A percentile compares a stretch with the other conserved stretches of the same genome.
Evolutionary conservation across 1,139 yeast genomes (phyloP).

Genomic region (Saccharomyces hybrid): DNA sequence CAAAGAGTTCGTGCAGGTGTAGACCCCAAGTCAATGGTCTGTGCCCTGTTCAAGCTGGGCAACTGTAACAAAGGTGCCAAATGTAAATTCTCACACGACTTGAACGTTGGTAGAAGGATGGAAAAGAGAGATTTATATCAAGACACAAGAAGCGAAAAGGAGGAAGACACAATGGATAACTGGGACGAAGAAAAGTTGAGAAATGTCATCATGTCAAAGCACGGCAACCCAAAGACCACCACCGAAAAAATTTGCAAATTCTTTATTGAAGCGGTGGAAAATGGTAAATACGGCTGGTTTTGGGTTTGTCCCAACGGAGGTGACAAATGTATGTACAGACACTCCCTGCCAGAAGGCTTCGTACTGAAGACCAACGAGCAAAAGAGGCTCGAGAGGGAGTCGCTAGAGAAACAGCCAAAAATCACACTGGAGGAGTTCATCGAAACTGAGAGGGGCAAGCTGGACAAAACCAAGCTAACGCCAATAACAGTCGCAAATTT

Average conservation of each 20-base stretch:
- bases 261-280: slow-evolving; percentile 95
- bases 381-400: slow-evolving; percentile 79
- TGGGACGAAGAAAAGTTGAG: slow-evolving; percentile 97
- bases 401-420: slow-evolving; percentile 78
- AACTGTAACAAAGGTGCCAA: slow-evolving; percentile 81
- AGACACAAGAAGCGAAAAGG: slow-evolving; percentile 72
- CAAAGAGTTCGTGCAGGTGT: slow-evolving; percentile 96
- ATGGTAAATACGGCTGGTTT: slow-evolving; percentile 97
- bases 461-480: slow-evolving; percentile 71
- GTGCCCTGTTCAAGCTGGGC: slow-evolving; percentile 88
- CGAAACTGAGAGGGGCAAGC: slow-evolving; percentile 83
- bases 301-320: slow-evolving; percentile 98
- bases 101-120: slow-evolving; percentile 78
- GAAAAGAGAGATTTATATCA: slow-evolving; percentile 89
- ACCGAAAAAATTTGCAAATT: slow-evolving; percentile 92
- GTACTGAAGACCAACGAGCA: slow-evolving; percentile 96
- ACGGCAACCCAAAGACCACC: slow-evolving; percentile 89
- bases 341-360: slow-evolving; percentile 93
- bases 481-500: slow-evolving; percentile 84
- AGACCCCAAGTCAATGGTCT: slow-evolving; percentile 89
- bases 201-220: slow-evolving; percentile 79
- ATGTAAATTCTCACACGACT: slow-evolving; percentile 93
- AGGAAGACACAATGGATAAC: slow-evolving; percentile 82
- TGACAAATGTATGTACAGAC: slow-evolving; percentile 86
- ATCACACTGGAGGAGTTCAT: slow-evolving; percentile 93